These are phyloP conservation scores for Lithospermum erythrorhizon DNA, from an alignment of 257 asterid species.

Conservation along the genomic window DNA sequence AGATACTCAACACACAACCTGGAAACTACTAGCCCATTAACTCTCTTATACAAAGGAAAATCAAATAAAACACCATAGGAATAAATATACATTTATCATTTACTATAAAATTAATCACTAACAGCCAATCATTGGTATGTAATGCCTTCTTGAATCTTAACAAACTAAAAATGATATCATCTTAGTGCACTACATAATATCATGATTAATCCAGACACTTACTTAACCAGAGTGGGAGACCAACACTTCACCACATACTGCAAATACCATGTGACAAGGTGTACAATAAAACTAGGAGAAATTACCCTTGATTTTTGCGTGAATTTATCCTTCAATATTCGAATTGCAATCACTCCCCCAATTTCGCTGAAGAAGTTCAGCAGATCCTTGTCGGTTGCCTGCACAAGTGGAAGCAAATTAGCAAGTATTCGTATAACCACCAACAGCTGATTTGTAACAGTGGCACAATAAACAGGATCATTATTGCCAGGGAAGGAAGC, in stretches of 20 bases:
- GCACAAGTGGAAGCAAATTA: conserved; percentile 17
- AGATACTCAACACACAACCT: no score
- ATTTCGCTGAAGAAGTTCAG: conserved; percentile 63
- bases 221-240: background rate
- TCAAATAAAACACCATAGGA: no score
- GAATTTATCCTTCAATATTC: conserved; percentile 65
- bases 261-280: background rate
- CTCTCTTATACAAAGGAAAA: no score
- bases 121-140: background rate
- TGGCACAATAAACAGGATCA: conserved; percentile 5
- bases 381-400: conserved; percentile 63
- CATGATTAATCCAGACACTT: no score
- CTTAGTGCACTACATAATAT: background rate
- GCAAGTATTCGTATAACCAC: background rate
- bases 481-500: conserved; percentile 3
- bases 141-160: background rate
- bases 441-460: conserved; percentile 3
- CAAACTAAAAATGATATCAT: background rate
- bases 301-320: conserved; percentile 79
- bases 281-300: conserved; percentile 8
- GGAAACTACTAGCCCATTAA: no score
- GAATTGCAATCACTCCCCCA: conserved; percentile 85
- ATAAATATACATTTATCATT: no score
- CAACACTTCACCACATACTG: background rate
- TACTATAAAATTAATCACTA: background rate